Base-by-base conservation (phyloP, 192 early-diverging fungal genomes). In the Linnemannia hyalina region DNA sequence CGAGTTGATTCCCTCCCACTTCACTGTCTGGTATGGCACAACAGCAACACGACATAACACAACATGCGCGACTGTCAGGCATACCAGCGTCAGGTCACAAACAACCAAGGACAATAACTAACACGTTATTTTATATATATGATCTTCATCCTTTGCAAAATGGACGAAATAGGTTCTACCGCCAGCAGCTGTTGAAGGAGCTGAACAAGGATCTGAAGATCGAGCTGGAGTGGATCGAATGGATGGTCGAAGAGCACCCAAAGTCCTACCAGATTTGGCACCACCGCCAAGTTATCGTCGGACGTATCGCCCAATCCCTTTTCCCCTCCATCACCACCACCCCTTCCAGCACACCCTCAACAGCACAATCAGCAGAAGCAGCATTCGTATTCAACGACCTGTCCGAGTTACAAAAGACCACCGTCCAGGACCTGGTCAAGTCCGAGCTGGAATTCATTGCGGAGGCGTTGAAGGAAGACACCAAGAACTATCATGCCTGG, bases 401-500 rank as follows among this genome's bases (percentile, higher is more conserved):
- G 18, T 49, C 83, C 32, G 74, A 82, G 49, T 80, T 88, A 74
- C 87, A 90, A 75, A 80, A 92, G 71, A 77, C 72, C 20, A 20
- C 88, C 11, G 71, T 29, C 8, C 70, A 80, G 18, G 79, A 54
- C 90, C 93, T 75, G 55, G 93, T 41, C 75, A 82, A 26, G 46
- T 73, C 83, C 2, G 99, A 99, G 88, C 81, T 96, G 41, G 81
- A 85, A 15, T 98, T 97, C 71, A 90, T 98, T 55, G 92, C 94
- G 46, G 44, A 74, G 2, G 87, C 95, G 26, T 84, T 99, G 36
- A 92, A 90, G 36, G 88, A 91, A 11, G 99, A 99, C 68, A 92
- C 96, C 29, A 99, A 99, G 87, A 99, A 99, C 88, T 99, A 99
- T 85, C 99, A 99, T 88, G 97, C 96, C 0, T 99, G 99, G 99